These are phyloP conservation scores for Komagataella populi DNA, from an alignment of 805 yeast genomes.

Conservation along the genomic window DNA sequence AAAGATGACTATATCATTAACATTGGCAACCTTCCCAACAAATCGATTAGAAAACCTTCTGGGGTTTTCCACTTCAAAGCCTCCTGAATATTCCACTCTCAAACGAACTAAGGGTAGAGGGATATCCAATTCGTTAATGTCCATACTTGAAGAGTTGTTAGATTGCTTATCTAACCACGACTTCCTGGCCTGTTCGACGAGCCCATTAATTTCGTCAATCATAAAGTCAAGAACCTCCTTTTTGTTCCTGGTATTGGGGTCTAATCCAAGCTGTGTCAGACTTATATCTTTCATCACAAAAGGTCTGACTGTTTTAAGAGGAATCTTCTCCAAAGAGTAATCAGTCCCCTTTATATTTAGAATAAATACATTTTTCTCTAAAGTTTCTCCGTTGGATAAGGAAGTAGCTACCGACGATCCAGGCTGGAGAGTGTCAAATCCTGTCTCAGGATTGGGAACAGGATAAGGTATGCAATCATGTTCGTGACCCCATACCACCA, in stretches of 20 bases:
- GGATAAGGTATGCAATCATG: slow-evolving; percentile 83
- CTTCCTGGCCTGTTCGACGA: slow-evolving; percentile 46
- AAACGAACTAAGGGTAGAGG: slow-evolving; percentile 77
- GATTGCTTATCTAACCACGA: slow-evolving; percentile 27
- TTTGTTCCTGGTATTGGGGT: slow-evolving; percentile 47
- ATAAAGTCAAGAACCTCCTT: slow-evolving; percentile 49
- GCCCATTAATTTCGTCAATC: slow-evolving; percentile 45
- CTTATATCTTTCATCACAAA: slow-evolving; percentile 60
- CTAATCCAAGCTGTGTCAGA: slow-evolving; percentile 38
- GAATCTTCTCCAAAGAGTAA: slow-evolving; percentile 44
- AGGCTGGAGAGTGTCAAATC: slow-evolving; percentile 75
- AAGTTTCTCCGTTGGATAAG: slow-evolving; percentile 71
- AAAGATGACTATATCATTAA: slow-evolving; percentile 72
- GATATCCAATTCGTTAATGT: slow-evolving; percentile 19
- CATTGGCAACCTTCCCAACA: slow-evolving; percentile 84
- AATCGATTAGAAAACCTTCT: slow-evolving; percentile 80
- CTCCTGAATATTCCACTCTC: slow-evolving; percentile 81
- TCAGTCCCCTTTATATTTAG: slow-evolving; percentile 47
- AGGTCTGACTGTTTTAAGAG: slow-evolving; percentile 65
- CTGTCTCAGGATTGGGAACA: slow-evolving; percentile 38
- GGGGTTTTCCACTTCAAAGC: slow-evolving; percentile 85
- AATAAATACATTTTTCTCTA: slow-evolving; percentile 61
- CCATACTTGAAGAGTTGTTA: slow-evolving; percentile 7
- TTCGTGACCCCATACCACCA: slow-evolving; percentile 95
- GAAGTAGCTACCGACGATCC: slow-evolving; percentile 94